Base-by-base conservation (phyloP, 2,329 filamentous ascomycete species). In the Thermoascus crustaceus region DNA sequence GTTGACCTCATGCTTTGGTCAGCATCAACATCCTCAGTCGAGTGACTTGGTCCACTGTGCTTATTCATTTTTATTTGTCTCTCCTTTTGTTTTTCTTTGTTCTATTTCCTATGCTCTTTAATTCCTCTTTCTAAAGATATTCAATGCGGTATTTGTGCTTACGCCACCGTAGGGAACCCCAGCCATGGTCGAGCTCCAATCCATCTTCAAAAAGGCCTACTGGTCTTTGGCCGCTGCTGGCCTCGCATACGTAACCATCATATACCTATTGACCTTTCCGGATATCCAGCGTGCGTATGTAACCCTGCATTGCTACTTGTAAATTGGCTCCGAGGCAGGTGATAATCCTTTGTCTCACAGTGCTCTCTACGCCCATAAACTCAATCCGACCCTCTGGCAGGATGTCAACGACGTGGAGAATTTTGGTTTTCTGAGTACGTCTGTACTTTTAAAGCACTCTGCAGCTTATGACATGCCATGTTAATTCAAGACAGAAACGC, bases 401-500 rank as follows among this genome's bases (percentile, higher is more conserved):
- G 76, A 93, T 54, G 58, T 88, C 27, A 76, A 86, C 42, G 70
- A 78, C 40, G 85, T 87, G 0, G 83, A 94, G 55, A 73, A 75
- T 46, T 94, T 86, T 71, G 88, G 88, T 0, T 95, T 94, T 59
- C 78, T 85, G 35, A 83, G 85, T 89, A 60, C 54, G 72, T 40
- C 5, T 19, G 13, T 19, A n/a, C 11, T 22, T 14, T 4, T 22
- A 23, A 42, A 34, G 40, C 5, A 22, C n/a, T 22, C 17, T 8
- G 7, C 37, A 19, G 25, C 41, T 55, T 37, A 52, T 29, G 30
- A 16, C n/a, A n/a, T n/a, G n/a, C n/a, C n/a, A n/a, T n/a, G n/a
- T n/a, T n/a, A n/a, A n/a, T n/a, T n/a, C n/a, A n/a, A 2, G 17
- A 7, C 47, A 89, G 84, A 78, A 54, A 86, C 87, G 48, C 89